Conservation (phyloP, 2,329 filamentous ascomycete genomes). For the Penicillium sp. region DNA sequence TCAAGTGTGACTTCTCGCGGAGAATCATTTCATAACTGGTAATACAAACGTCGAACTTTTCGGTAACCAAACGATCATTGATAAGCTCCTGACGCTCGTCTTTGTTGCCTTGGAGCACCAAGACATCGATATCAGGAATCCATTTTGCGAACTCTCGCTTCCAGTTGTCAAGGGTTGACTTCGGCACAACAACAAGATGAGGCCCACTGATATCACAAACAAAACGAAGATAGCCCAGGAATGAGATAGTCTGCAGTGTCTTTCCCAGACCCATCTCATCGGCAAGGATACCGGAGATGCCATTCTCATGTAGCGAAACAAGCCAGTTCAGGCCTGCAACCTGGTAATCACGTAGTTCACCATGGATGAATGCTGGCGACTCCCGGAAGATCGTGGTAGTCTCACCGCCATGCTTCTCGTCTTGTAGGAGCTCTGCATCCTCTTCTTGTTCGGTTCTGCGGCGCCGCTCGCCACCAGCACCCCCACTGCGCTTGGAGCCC, state of each 20-base stretch:
- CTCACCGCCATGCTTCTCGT: conserved; percentile 82
- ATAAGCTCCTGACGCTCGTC: conserved; percentile 87
- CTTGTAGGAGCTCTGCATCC: conserved; percentile 79
- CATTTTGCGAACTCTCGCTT: conserved; percentile 88
- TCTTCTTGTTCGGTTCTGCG: conserved; percentile 96
- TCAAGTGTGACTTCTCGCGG: conserved; percentile 86
- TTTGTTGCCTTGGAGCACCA: conserved; percentile 92
- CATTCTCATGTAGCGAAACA: conserved; percentile 95
- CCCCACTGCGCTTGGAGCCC: conserved; percentile 73
- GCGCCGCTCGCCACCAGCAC: conserved; percentile 71
- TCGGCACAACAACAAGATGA: conserved; percentile 87
- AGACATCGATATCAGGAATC: conserved; percentile 92
- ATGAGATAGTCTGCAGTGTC: conserved; percentile 94
- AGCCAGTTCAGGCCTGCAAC: conserved; percentile 95
- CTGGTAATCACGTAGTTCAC: conserved; percentile 94
- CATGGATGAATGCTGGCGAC: conserved; percentile 82
- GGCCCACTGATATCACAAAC: conserved; percentile 85
- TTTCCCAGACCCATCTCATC: conserved; percentile 99
- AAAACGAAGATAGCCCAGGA: conserved; percentile 90
- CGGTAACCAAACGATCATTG: conserved; percentile 82
- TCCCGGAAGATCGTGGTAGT: conserved; percentile 90
- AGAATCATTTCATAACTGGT: conserved; percentile 99
- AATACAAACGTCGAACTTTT: conserved; percentile 96
- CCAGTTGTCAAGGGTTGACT: conserved; percentile 98
- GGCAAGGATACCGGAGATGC: conserved; percentile 94